Base-by-base conservation (phyloP, 257 asterid genomes). In the Nicotiana noctiflora region DNA sequence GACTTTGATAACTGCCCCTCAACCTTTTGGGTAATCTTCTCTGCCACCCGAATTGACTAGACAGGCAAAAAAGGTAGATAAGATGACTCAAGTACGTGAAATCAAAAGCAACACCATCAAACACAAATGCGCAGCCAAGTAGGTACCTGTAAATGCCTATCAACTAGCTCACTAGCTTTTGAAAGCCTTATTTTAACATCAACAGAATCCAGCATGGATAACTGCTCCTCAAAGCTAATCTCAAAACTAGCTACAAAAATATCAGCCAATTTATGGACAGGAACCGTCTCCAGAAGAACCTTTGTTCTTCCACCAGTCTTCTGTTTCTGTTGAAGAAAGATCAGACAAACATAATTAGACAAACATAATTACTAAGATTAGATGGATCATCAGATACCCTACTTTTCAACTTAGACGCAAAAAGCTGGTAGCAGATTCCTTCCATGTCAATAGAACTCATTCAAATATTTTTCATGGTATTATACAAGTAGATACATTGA, bases 1-100 rank as follows among this genome's bases (percentile, higher is more conserved):
- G 99, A 94, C 88, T 96, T 96, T 74, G 99, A 94, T 90, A 96
- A 85, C 85, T 94, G 99, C 78, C 98, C 98, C 90, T 96, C 99
- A 82, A 96, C 99, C 88, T 96, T 94, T 81, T 96, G 98, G 7
- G 99, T 94, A 51, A 96, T 96, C 90, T 94, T 96, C 90, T 96
- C 98, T 19, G 98, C 98, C 80, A 94, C 98, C 70, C 99, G 96
- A 88, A 94, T 96, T 31, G 99, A 96, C 99, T 96, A 88, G 88
- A 85, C 77, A 80, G 75, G 70, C 57, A 78, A 86, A 78, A 86
- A 85, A 10, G 77, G 75, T 80, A 76, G 18, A 82, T 49, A 66
- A 53, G 80, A 83, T 80, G 68, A 67, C 21, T 68, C 60, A 18
- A 49, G 53, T 61, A 76, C 82, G 78, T 82, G 57, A 82, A 76